These are phyloP conservation scores for Diddensiella caesifluorescens DNA, from an alignment of 805 yeast species.

Conservation along the genomic window DNA sequence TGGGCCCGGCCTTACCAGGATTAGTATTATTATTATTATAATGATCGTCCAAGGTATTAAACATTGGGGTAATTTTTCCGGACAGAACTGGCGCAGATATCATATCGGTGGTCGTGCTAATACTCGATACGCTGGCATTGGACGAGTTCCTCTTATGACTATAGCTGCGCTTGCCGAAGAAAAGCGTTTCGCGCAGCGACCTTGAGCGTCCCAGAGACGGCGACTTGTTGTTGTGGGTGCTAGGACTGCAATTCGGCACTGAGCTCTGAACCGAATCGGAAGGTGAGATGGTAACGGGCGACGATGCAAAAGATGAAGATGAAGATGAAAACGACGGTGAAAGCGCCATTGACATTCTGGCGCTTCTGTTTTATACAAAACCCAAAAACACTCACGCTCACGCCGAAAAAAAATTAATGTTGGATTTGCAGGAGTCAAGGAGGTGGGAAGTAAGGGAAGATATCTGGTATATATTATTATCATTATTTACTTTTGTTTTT, in stretches of 20 bases:
- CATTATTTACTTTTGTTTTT: no score
- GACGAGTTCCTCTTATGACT: neutral
- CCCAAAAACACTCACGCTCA: no score
- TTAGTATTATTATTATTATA: no score
- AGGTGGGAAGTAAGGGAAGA: no score
- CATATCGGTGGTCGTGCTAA: neutral
- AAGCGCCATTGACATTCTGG: neutral
- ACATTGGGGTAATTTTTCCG: conserved; percentile 1
- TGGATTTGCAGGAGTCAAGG: no score
- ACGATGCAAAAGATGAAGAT: neutral
- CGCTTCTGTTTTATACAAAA: no score
- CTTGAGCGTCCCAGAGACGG: conserved; percentile 1
- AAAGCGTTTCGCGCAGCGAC: conserved; percentile 1
- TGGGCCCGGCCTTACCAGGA: no score
- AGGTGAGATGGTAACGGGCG: neutral
- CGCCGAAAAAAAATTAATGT: no score
- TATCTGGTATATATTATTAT: no score
- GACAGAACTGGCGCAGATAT: conserved; percentile 1
- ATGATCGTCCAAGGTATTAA: no score
- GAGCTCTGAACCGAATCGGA: neutral
- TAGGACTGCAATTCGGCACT: neutral
- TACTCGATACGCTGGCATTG: no score
- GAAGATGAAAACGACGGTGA: neutral
- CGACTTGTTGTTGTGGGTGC: neutral
- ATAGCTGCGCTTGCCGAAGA: neutral